Evolutionary conservation across 148 eudicot genomes (phyloP).

Genomic region (Persicaria maculosa): DNA sequence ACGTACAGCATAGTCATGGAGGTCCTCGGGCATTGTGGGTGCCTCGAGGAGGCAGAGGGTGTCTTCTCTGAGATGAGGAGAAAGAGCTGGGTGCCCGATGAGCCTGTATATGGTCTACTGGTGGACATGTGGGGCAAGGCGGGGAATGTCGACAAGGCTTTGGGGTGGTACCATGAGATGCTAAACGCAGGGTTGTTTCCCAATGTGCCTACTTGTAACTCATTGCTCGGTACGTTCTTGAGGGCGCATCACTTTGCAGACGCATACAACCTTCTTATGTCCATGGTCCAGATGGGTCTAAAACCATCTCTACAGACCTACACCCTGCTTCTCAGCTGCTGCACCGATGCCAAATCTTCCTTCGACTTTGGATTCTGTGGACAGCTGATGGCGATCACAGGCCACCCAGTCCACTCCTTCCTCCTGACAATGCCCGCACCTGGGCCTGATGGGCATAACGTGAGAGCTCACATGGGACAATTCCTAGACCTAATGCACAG

Average conservation of each 20-base stretch:
- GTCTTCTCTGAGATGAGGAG: conserved; percentile 75
- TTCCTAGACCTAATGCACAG: conserved; percentile 86
- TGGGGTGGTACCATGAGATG: conserved; percentile 91
- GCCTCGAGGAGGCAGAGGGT: conserved; percentile 88
- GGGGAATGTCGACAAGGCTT: conserved; percentile 79
- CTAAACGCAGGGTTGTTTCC: conserved; percentile 75
- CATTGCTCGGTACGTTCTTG: conserved; percentile 85
- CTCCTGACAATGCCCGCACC: conserved; percentile 68
- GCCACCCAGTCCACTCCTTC: conserved; percentile 87
- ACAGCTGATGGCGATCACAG: conserved; percentile 79
- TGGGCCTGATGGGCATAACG: conserved; percentile 88
- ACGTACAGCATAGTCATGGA: conserved; percentile 97
- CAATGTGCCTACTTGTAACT: conserved; percentile 91
- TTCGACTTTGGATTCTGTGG: conserved; percentile 72
- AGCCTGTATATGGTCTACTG: conserved; percentile 89
- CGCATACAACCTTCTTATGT: conserved; percentile 64
- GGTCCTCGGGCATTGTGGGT: conserved; percentile 92
- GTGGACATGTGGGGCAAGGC: conserved; percentile 98
- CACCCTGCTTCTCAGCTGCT: conserved; percentile 85
- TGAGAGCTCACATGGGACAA: conserved; percentile 63
- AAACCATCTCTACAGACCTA: conserved; percentile 83
- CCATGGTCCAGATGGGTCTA: conserved; percentile 73
- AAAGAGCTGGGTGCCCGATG: conserved; percentile 95
- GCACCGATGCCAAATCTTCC: conserved; percentile 83
- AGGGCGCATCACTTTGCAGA: conserved; percentile 66